Evolutionary conservation across 305 asterid species (phyloP).

Genomic region (Solanum hybrid): DNA sequence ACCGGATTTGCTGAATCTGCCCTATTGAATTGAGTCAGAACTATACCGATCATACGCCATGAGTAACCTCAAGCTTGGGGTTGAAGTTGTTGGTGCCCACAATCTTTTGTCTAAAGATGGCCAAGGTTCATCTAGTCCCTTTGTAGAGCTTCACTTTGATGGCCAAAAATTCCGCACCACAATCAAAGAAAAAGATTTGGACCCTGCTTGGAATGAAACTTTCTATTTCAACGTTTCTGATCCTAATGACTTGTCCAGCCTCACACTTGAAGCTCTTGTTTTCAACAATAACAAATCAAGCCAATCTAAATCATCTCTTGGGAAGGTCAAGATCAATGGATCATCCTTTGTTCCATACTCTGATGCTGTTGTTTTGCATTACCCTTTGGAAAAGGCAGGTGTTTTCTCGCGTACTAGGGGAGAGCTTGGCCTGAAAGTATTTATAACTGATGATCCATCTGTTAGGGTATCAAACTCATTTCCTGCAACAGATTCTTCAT

Average conservation of each 20-base stretch:
- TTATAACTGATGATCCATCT: slow-evolving; percentile 52
- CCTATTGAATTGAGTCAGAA: not conserved
- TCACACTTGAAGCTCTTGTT: slow-evolving; percentile 64
- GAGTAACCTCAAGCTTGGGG: slow-evolving; percentile 78
- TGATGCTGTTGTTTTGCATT: slow-evolving; percentile 68
- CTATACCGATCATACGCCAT: slow-evolving; percentile 13
- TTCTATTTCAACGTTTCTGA: slow-evolving; percentile 65
- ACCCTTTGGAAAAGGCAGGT: slow-evolving; percentile 67
- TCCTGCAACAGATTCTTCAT: slow-evolving; percentile 36
- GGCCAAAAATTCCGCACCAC: slow-evolving; percentile 72
- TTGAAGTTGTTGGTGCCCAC: slow-evolving; percentile 78
- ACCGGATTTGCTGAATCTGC: not conserved
- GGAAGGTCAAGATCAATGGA: slow-evolving; percentile 54
- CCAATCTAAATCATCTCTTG: slow-evolving; percentile 53
- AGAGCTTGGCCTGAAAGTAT: slow-evolving; percentile 74
- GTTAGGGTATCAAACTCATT: slow-evolving; percentile 38
- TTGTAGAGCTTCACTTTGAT: slow-evolving; percentile 71
- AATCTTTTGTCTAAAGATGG: slow-evolving; percentile 79
- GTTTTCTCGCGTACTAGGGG: slow-evolving; percentile 63
- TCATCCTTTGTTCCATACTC: slow-evolving; percentile 58
- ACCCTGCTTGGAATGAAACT: slow-evolving; percentile 74
- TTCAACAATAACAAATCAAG: slow-evolving; percentile 33
- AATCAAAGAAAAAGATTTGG: slow-evolving; percentile 67
- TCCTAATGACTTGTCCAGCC: slow-evolving; percentile 40
- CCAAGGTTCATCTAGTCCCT: slow-evolving; percentile 59